phyloP scores from a whole-genome alignment of 2,329 filamentous ascomycete genomes.

The Neurospora sp. region DNA sequence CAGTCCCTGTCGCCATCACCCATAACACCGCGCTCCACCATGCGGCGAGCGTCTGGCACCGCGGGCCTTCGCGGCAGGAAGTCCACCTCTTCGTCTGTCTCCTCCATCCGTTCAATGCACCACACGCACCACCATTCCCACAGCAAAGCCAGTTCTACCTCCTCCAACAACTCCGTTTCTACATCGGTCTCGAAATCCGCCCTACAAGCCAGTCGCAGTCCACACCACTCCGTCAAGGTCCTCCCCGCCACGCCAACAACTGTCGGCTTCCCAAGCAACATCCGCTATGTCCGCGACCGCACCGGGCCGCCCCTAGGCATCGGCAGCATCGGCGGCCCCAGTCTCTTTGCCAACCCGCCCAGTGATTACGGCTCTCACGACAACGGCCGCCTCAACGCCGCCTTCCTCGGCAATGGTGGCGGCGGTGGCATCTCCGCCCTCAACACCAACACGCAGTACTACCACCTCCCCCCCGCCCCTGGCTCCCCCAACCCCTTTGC shows the following conservation, averaged over 20 bases:
- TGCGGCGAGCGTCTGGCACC: constrained; percentile 74
- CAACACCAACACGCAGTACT: not conserved
- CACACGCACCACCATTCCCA: constrained; percentile 71
- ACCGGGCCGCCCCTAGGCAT: constrained; percentile 39
- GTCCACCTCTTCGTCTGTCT: constrained; percentile 91
- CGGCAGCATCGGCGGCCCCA: constrained; percentile 28
- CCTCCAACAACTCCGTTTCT: constrained; percentile 66
- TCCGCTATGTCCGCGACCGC: constrained; percentile 64
- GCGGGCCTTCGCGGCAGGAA: constrained; percentile 81
- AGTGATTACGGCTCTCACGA: constrained; percentile 42
- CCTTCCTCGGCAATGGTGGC: constrained; percentile 19
- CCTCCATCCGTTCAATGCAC: constrained; percentile 84
- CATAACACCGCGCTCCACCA: constrained; percentile 76
- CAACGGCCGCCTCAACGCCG: constrained; percentile 1
- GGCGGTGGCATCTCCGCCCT: constrained; percentile 22
- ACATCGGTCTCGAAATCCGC: constrained; percentile 59
- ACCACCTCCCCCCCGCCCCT: constrained; percentile 15
- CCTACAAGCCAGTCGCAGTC: constrained; percentile 56
- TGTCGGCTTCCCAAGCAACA: constrained; percentile 69
- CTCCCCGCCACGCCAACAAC: constrained; percentile 78
- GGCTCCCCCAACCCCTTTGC: constrained; percentile 44
- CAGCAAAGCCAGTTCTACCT: constrained; percentile 90
- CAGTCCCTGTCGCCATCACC: constrained; percentile 81
- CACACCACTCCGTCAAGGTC: constrained; percentile 90
- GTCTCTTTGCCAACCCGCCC: not conserved